These are phyloP conservation scores for Candida schatavii DNA, from an alignment of 805 yeast species.

Conservation along the genomic window DNA sequence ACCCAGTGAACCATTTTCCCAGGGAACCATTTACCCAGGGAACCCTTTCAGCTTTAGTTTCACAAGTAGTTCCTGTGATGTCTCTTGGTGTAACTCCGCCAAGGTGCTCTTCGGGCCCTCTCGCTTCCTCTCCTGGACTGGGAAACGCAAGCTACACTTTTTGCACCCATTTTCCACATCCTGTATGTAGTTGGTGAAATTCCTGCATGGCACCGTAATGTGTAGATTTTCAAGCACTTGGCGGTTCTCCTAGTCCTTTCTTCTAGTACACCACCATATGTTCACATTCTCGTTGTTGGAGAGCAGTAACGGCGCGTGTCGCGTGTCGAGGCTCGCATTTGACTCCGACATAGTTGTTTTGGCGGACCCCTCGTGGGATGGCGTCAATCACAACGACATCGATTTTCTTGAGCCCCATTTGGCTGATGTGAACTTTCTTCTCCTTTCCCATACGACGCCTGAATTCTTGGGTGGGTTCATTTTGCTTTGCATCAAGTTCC, in stretches of 20 bases:
- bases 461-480: constrained; percentile 80
- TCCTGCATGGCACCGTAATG: no score
- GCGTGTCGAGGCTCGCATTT: constrained; percentile 54
- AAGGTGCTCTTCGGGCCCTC: no score
- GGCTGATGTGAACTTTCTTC: constrained; percentile 56
- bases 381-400: constrained; percentile 34
- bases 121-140: not conserved
- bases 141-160: not conserved
- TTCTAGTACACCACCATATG: no score
- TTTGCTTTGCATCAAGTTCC: constrained; percentile 56
- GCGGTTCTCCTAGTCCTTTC: no score
- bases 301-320: constrained; percentile 23
- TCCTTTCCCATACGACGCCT: constrained; percentile 84
- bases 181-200: not conserved
- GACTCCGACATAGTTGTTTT: constrained; percentile 53
- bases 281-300: constrained; percentile 34
- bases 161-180: not conserved
- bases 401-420: constrained; percentile 33
- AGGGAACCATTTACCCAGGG: no score
- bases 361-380: constrained; percentile 79
- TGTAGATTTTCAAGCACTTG: no score
- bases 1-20: no score
- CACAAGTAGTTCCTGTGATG: no score
- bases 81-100: no score
- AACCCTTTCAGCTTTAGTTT: no score